A percentile compares a stretch with the other conserved stretches of the same genome.
Evolutionary conservation across 2,329 filamentous ascomycete species (phyloP).

Genomic region (Neocatenulostroma microsporum): DNA sequence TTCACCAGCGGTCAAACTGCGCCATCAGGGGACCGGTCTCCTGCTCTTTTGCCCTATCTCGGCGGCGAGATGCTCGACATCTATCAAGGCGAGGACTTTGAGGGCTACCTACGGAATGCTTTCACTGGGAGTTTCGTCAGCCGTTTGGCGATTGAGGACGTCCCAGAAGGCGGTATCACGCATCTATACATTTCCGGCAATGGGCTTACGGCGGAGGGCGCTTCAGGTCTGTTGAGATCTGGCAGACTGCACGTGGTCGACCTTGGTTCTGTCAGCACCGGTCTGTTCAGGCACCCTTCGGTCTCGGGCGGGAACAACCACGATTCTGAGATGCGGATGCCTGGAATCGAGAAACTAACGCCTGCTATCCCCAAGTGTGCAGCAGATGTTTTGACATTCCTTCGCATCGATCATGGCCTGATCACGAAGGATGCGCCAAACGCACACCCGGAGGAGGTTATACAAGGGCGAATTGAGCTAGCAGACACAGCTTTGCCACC

Average conservation of each 20-base stretch:
- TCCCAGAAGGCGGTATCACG: slow-evolving; percentile 49
- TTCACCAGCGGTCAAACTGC: slow-evolving; percentile 27
- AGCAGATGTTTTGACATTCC: slow-evolving; percentile 43
- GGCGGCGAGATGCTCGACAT: slow-evolving; percentile 33
- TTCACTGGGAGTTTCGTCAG: slow-evolving; percentile 45
- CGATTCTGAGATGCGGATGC: slow-evolving; percentile 28
- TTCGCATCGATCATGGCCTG: slow-evolving; percentile 49
- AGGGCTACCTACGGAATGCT: slow-evolving; percentile 43
- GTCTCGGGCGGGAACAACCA: slow-evolving; percentile 13
- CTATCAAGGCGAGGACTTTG: slow-evolving; percentile 42
- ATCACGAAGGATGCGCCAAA: slow-evolving; percentile 40
- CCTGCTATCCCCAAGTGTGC: slow-evolving; percentile 43
- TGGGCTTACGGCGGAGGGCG: slow-evolving; percentile 47
- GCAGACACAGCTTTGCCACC: slow-evolving; percentile 20
- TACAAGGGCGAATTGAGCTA: slow-evolving; percentile 22
- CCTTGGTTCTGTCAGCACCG: slow-evolving; percentile 41
- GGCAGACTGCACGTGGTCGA: slow-evolving; percentile 49
- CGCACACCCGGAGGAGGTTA: slow-evolving; percentile 13
- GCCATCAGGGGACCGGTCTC: slow-evolving; percentile 13
- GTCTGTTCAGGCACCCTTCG: slow-evolving; percentile 19
- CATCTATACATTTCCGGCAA: slow-evolving; percentile 55
- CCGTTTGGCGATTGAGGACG: slow-evolving; percentile 49
- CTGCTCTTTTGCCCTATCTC: slow-evolving; percentile 29
- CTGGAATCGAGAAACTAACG: slow-evolving; percentile 49
- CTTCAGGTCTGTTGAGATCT: slow-evolving; percentile 46